Conservation (phyloP, 805 yeast species). For the Saturnispora diversa region DNA sequence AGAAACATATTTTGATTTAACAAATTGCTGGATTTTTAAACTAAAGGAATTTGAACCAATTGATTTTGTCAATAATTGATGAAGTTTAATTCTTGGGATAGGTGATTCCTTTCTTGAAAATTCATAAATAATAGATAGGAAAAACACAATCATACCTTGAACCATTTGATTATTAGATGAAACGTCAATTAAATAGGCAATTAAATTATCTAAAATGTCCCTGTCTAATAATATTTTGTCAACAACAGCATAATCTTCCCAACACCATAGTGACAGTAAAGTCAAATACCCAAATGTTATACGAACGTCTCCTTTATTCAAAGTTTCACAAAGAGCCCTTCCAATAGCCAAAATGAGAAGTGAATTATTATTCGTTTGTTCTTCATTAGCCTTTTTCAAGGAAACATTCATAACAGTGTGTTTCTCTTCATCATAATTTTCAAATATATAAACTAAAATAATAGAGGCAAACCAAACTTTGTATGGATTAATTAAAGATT, state of each 20-base stretch:
- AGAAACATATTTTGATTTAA: constrained; percentile 47
- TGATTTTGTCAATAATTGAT: constrained; percentile 54
- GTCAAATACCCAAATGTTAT: constrained; percentile 70
- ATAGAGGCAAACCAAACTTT: constrained; percentile 76
- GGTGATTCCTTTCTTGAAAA: constrained; percentile 61
- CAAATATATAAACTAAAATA: constrained; percentile 54
- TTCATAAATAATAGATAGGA: constrained; percentile 75
- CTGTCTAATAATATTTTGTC: constrained; percentile 65
- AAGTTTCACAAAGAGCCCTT: constrained; percentile 59
- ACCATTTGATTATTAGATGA: constrained; percentile 32
- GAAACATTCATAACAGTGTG: constrained; percentile 40
- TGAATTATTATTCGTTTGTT: constrained; percentile 53
- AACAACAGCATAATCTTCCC: constrained; percentile 67
- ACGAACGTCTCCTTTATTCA: constrained; percentile 60
- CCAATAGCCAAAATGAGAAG: constrained; percentile 66
- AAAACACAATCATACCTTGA: constrained; percentile 63
- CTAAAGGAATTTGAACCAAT: constrained; percentile 76
- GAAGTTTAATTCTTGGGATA: constrained; percentile 49
- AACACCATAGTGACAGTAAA: constrained; percentile 68
- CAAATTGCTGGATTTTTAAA: constrained; percentile 63
- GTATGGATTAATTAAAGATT: constrained; percentile 72
- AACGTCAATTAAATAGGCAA: constrained; percentile 53
- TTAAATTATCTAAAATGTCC: constrained; percentile 55
- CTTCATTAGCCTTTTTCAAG: constrained; percentile 50
- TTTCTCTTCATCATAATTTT: constrained; percentile 43